Evolutionary conservation across 129 eudicot genomes (phyloP), one percentile per base, ranked within the genome.

Genomic region (Flaveria sonorensis): DNA sequence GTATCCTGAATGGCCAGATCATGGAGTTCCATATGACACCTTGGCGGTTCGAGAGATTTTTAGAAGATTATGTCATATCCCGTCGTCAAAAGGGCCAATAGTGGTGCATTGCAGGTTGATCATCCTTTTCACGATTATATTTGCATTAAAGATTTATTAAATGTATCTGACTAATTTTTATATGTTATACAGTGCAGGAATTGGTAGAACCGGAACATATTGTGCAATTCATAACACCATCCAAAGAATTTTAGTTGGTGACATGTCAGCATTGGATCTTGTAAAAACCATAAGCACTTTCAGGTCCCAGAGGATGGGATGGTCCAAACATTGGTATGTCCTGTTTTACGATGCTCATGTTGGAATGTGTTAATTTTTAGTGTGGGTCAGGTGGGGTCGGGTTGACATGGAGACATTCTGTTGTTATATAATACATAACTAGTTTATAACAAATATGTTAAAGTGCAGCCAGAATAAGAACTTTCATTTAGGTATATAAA

Each of bases 1-100:
- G 32, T 89, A 91, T 85, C 97, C 96, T 46, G 99, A 91, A 69
- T 94, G 99, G 99, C 99, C 99, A 47, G 99, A 94, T 85, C 93
- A 87, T 55, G 99, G 99, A 77, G 99, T 94, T 70, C 99, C 99
- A 1, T 71, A 73, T 52, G 88, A 91, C 78, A 86, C 99, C 7
- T 46, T 82, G 78, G 99, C 94, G 57, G 92, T 94, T 76, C 87
- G 99, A 72, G 96, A 94, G 55, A 94, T 94, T 47, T 85, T 89
- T 68, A 89, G 81, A 83, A 86, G 94, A 81, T 76, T 83, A 83
- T 76, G 62, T 75, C 80, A 45, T 71, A 76, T 89, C 23, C 86
- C 94, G 42, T 93, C 97, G 68, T 83, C 79, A 36, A 80, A 86
- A 28, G 97, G 98, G 68, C 99, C 97, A 32, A 88, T 91, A 64